Conservation (phyloP, 1,284 basidiomycete species). For the Apiotrichum mycotoxinovorans region DNA sequence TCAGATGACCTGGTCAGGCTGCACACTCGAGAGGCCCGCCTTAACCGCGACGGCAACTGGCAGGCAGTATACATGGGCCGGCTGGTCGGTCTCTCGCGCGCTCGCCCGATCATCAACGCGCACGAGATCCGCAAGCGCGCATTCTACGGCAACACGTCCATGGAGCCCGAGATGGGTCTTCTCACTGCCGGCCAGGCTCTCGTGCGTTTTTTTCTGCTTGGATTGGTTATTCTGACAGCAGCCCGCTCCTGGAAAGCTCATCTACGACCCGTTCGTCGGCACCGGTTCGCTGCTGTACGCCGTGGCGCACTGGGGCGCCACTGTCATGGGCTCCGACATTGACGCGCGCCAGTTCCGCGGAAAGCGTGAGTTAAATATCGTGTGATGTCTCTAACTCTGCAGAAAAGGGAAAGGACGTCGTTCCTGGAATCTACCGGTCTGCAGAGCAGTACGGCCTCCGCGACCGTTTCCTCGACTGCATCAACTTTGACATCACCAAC, state of each 20-base stretch:
- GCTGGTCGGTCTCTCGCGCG: slow-evolving; percentile 72
- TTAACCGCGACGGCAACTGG: slow-evolving; percentile 62
- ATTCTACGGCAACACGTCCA: slow-evolving; percentile 95
- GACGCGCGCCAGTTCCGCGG: slow-evolving; percentile 96
- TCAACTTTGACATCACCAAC: slow-evolving; percentile 84
- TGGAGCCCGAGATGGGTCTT: slow-evolving; percentile 93
- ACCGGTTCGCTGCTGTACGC: slow-evolving; percentile 93
- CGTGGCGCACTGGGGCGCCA: slow-evolving; percentile 79
- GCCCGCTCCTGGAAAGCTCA: slow-evolving; percentile 80
- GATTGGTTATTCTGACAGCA: slow-evolving; percentile 37
- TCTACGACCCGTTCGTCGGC: slow-evolving; percentile 96
- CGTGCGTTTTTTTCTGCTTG: slow-evolving; percentile 51
- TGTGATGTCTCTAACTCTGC: background rate
- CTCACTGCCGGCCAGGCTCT: slow-evolving; percentile 94
- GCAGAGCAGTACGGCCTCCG: slow-evolving; percentile 81
- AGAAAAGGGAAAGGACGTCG: slow-evolving; percentile 49
- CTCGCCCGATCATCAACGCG: slow-evolving; percentile 62
- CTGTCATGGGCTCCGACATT: slow-evolving; percentile 89
- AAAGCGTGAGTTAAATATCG: slow-evolving; percentile 55
- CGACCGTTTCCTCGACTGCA: slow-evolving; percentile 72
- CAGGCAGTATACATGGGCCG: slow-evolving; percentile 73
- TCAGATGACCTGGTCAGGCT: slow-evolving; percentile 32
- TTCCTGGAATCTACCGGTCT: slow-evolving; percentile 69
- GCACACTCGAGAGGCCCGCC: slow-evolving; percentile 25
- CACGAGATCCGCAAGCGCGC: slow-evolving; percentile 86